phyloP scores from a whole-genome alignment of 495 filamentous ascomycete species.

The Podospora sp. region DNA sequence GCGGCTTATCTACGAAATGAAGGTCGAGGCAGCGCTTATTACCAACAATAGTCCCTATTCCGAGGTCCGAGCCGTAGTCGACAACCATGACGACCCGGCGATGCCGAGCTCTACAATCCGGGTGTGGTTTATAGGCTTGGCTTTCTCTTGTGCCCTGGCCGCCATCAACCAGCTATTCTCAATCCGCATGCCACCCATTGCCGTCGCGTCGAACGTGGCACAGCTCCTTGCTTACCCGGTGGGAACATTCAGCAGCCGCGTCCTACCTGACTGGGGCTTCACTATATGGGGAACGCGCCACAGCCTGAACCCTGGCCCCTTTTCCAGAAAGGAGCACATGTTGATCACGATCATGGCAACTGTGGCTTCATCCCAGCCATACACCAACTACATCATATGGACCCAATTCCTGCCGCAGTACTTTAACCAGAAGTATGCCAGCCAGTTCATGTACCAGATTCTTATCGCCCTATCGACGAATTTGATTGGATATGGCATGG shows the following conservation, averaged over 20 bases:
- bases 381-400: conserved; percentile 48
- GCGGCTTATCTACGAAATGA: conserved; percentile 43
- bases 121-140: conserved; percentile 40
- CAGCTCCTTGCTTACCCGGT: conserved; percentile 43
- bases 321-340: conserved; percentile 54
- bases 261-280: conserved; percentile 41
- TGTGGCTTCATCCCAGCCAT: conserved; percentile 35
- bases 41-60: conserved; percentile 49
- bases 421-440: conserved; percentile 42
- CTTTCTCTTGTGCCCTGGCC: conserved; percentile 36
- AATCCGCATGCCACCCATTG: conserved; percentile 40
- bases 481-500: conserved; percentile 52
- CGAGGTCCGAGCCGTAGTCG: conserved; percentile 52
- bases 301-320: conserved; percentile 51
- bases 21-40: conserved; percentile 45
- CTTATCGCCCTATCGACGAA: conserved; percentile 44
- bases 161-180: conserved; percentile 45
- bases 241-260: conserved; percentile 37
- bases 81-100: conserved; percentile 43
- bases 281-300: conserved; percentile 39
- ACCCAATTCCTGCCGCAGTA: conserved; percentile 40
- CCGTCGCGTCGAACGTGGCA: conserved; percentile 37
- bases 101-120: conserved; percentile 41
- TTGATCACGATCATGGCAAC: conserved; percentile 50
- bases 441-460: conserved; percentile 44